Evolutionary conservation across 345 rosid species (phyloP).

Genomic region (Lenwebbia sp.): DNA sequence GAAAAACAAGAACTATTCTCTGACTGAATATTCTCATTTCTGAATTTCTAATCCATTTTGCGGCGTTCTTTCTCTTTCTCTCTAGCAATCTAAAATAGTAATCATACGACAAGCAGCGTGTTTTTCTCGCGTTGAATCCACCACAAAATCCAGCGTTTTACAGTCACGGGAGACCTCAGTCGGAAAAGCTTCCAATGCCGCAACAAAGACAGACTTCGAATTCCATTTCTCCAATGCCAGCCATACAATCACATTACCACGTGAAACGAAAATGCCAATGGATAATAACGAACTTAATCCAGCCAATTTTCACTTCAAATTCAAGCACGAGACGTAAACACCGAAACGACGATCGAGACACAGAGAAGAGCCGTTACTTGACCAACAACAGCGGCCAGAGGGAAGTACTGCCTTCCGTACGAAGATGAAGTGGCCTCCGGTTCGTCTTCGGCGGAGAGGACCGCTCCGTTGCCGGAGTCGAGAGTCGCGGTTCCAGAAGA

Average conservation of each 20-base stretch:
- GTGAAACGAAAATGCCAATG: background rate
- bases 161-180: background rate
- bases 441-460: slow-evolving; percentile 4
- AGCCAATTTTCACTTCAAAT: background rate
- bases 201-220: background rate
- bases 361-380: slow-evolving; percentile 35
- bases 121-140: background rate
- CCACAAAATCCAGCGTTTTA: background rate
- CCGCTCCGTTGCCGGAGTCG: slow-evolving; percentile 47
- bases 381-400: slow-evolving; percentile 89
- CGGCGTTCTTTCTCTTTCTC: background rate
- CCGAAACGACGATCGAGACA: background rate
- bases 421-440: slow-evolving; percentile 13
- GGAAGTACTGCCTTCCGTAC: slow-evolving; percentile 73
- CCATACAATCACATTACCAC: background rate
- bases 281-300: background rate
- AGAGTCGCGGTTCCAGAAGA: slow-evolving; percentile 16
- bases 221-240: background rate
- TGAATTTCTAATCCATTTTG: background rate
- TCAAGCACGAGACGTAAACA: background rate
- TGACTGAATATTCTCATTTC: background rate
- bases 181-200: background rate
- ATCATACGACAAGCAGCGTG: background rate
- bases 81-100: background rate
- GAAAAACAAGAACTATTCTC: background rate